phyloP scores from a whole-genome alignment of 169 alveolate species.

The Theileria sp. region DNA sequence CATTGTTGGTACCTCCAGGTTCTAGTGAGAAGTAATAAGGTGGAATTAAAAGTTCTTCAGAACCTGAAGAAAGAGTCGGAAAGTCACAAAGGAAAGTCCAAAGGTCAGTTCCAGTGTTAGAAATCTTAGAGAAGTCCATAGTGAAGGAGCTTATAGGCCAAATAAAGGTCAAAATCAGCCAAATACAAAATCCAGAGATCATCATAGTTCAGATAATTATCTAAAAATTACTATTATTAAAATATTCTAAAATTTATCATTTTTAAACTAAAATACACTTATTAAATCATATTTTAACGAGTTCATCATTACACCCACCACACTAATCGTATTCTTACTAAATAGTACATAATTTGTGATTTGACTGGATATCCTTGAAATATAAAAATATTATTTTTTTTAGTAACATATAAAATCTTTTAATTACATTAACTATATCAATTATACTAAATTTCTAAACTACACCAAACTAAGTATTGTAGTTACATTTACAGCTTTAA shows the following conservation, averaged over 20 bases:
- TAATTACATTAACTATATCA: too few species aligned
- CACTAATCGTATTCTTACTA: too few species aligned
- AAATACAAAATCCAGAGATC: constrained; percentile 6
- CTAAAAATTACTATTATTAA: background rate
- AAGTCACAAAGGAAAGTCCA: constrained; percentile 34
- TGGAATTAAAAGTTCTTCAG: constrained; percentile 43
- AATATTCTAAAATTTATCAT: background rate
- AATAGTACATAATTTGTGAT: too few species aligned
- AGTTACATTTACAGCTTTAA: too few species aligned
- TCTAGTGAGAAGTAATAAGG: constrained; percentile 48
- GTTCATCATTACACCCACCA: background rate
- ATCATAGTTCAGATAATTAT: background rate
- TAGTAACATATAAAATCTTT: too few species aligned
- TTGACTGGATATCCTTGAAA: too few species aligned
- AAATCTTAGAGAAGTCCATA: constrained; percentile 16
- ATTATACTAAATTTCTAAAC: too few species aligned
- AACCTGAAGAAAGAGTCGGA: constrained; percentile 43
- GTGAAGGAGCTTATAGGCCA: background rate
- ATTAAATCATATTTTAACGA: background rate
- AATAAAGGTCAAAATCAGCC: background rate
- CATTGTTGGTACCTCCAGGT: constrained; percentile 51
- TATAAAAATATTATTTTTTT: too few species aligned
- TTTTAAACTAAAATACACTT: background rate
- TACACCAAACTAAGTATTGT: too few species aligned
- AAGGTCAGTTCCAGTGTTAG: constrained; percentile 1